phyloP scores from a whole-genome alignment of 352 stramenopile genomes.

The Blastocystis sp. region DNA sequence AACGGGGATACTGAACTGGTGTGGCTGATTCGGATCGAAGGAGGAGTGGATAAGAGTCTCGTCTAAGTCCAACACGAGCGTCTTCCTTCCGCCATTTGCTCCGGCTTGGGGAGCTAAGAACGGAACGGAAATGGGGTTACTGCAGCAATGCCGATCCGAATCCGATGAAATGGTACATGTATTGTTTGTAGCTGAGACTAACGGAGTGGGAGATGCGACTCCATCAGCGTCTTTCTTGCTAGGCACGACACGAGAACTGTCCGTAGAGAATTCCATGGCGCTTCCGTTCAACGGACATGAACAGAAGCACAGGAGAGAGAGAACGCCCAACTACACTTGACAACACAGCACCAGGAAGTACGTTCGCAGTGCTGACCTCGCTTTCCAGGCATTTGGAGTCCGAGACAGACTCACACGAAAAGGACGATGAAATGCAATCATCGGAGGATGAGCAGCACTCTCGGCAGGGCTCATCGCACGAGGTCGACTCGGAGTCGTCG shows the following conservation, averaged over 20 bases:
- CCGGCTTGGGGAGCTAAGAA: not conserved
- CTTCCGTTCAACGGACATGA: not conserved
- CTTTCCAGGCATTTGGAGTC: not conserved
- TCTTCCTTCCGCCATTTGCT: conserved; percentile 83
- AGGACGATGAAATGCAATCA: not conserved
- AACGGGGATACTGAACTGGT: conserved; percentile 94
- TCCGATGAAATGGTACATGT: not conserved
- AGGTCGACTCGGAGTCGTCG: not conserved
- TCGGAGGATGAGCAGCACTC: not conserved
- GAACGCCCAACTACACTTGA: not conserved
- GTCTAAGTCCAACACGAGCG: conserved; percentile 92
- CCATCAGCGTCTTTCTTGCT: not conserved
- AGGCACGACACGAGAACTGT: not conserved
- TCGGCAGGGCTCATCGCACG: not conserved
- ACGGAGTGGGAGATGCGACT: not conserved
- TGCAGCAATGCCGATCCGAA: not conserved
- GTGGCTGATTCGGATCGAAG: conserved; percentile 88
- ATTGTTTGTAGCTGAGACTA: not conserved
- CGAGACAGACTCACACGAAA: not conserved
- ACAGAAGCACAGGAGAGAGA: not conserved
- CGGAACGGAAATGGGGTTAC: not conserved
- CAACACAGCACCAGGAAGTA: not conserved
- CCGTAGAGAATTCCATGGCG: not conserved
- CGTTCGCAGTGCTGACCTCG: not conserved
- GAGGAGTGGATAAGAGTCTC: conserved; percentile 96